A percentile compares a stretch with the other conserved stretches of the same genome.
Evolutionary conservation across 371 early-diverging fungal genomes (phyloP).

Genomic region (Mucor plumbeus): DNA sequence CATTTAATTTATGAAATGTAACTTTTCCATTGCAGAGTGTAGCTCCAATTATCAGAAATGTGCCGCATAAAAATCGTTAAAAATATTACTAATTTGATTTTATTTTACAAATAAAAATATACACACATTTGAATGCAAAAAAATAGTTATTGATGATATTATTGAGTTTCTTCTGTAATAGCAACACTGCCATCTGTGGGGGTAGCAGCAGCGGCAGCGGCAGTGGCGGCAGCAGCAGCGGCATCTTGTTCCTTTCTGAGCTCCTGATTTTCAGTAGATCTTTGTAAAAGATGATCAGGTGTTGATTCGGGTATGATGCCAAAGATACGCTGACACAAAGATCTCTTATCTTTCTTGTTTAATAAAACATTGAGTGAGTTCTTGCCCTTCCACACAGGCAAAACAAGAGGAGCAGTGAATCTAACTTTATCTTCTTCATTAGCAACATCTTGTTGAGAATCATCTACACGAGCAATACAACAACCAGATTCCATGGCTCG

Average conservation of each 20-base stretch:
- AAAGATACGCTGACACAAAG: conserved; percentile 51
- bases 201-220: neutral
- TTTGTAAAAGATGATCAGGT: conserved; percentile 47
- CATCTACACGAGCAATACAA: conserved; percentile 65
- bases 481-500: conserved; percentile 52
- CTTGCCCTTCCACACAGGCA: conserved; percentile 81
- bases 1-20: no score
- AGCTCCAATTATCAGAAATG: no score
- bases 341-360: conserved; percentile 72
- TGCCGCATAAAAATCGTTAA: no score
- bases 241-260: conserved; percentile 11
- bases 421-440: conserved; percentile 12
- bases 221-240: conserved; percentile 1
- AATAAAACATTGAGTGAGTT: conserved; percentile 74
- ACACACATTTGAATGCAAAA: neutral
- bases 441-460: neutral
- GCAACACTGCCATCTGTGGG: neutral
- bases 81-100: neutral
- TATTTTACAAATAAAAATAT: neutral
- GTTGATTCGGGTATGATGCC: conserved; percentile 44
- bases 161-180: neutral
- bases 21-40: no score
- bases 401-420: conserved; percentile 51
- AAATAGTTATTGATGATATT: neutral
- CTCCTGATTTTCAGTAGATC: conserved; percentile 30